phyloP scores from a whole-genome alignment of 2,329 filamentous ascomycete species.

The Cordyceps javanica region DNA sequence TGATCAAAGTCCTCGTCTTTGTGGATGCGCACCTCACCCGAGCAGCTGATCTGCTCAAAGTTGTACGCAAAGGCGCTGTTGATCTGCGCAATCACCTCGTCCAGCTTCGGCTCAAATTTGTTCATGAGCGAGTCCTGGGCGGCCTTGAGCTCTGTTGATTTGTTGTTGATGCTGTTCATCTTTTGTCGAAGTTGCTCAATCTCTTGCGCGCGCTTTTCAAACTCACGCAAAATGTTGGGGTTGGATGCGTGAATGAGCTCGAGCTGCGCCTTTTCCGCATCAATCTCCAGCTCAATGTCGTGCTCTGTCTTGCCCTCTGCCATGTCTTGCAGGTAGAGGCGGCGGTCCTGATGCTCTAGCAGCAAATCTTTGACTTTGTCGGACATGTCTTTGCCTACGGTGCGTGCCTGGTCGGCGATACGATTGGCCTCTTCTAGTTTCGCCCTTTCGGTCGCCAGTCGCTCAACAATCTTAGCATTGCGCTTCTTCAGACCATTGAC shows the following conservation, averaged over 20 bases:
- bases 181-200: constrained; percentile 59
- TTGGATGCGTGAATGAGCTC: constrained; percentile 76
- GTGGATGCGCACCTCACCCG: constrained; percentile 80
- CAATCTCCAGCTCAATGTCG: constrained; percentile 66
- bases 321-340: constrained; percentile 37
- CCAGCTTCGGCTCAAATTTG: constrained; percentile 79
- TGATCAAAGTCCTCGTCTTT: constrained; percentile 91
- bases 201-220: constrained; percentile 62
- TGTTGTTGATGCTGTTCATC: constrained; percentile 48
- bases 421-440: constrained; percentile 34
- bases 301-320: constrained; percentile 48
- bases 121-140: constrained; percentile 61
- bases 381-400: constrained; percentile 25
- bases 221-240: constrained; percentile 69
- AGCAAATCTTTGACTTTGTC: constrained; percentile 35
- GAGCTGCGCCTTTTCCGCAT: constrained; percentile 66
- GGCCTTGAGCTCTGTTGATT: constrained; percentile 47
- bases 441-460: constrained; percentile 40
- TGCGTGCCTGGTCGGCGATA: constrained; percentile 30
- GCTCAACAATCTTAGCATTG: constrained; percentile 52
- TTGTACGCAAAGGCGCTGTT: constrained; percentile 89
- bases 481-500: constrained; percentile 59
- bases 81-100: constrained; percentile 71
- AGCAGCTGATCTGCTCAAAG: constrained; percentile 89
- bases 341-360: constrained; percentile 31